phyloP scores from a whole-genome alignment of 768 basidiomycete genomes.

The Crassisporium funariophilum region DNA sequence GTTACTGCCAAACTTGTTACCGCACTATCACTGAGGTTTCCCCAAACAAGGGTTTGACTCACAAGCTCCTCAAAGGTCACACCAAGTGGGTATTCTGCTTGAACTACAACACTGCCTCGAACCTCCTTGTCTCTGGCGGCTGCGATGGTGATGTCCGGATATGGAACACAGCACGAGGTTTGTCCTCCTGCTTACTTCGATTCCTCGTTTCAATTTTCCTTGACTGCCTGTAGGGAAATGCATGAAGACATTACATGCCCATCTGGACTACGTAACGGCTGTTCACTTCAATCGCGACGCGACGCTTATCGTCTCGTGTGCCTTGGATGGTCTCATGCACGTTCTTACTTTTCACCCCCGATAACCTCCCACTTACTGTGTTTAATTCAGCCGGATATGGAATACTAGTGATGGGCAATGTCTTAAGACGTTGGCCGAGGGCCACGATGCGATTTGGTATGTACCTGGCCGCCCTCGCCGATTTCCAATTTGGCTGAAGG shows the following conservation, averaged over 20 bases:
- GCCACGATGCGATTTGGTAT: slow-evolving; percentile 82
- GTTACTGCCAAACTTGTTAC: slow-evolving; percentile 26
- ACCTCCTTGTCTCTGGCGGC: slow-evolving; percentile 87
- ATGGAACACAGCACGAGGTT: slow-evolving; percentile 88
- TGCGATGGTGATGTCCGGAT: slow-evolving; percentile 93
- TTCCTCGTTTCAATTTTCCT: slow-evolving; percentile 10
- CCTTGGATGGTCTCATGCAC: slow-evolving; percentile 93
- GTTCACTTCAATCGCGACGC: slow-evolving; percentile 95
- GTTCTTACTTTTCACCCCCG: slow-evolving; percentile 27
- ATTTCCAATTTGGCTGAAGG: background rate
- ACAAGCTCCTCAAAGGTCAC: slow-evolving; percentile 78
- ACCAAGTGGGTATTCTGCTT: slow-evolving; percentile 89
- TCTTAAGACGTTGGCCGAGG: slow-evolving; percentile 93
- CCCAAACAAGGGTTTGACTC: slow-evolving; percentile 59
- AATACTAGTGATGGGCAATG: slow-evolving; percentile 91
- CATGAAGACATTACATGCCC: slow-evolving; percentile 86
- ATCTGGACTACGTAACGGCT: slow-evolving; percentile 92
- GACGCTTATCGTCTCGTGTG: slow-evolving; percentile 87
- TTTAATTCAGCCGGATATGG: slow-evolving; percentile 83
- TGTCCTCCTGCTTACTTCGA: slow-evolving; percentile 9
- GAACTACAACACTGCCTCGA: slow-evolving; percentile 87
- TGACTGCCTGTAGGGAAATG: slow-evolving; percentile 61
- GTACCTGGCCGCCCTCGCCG: slow-evolving; percentile 10
- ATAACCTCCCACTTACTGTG: slow-evolving; percentile 2
- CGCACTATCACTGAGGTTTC: slow-evolving; percentile 1